Percentiles rank a stretch among this genome's conserved stretches.
phyloP scores from a whole-genome alignment of 768 basidiomycete genomes.

The Sporobolomyces pararoseus region DNA sequence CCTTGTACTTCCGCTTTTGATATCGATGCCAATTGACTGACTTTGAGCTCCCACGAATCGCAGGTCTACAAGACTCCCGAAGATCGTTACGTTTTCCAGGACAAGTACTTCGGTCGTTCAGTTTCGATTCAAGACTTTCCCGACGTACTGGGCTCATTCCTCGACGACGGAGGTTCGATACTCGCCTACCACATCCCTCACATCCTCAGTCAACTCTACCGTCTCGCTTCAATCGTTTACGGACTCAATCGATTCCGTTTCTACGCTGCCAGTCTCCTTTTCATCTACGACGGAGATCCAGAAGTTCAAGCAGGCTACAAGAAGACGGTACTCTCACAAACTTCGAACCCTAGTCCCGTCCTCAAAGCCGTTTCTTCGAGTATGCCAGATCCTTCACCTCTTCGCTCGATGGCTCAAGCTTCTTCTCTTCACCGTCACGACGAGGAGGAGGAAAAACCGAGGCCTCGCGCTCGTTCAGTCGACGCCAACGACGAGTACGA shows the following conservation, averaged over 20 bases:
- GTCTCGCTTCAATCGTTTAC: slow-evolving; percentile 84
- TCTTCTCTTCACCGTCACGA: neutral
- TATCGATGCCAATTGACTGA: neutral
- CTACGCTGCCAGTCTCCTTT: slow-evolving; percentile 91
- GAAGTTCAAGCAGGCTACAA: slow-evolving; percentile 67
- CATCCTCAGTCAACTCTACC: slow-evolving; percentile 84
- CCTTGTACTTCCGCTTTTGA: neutral
- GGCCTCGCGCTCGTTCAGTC: slow-evolving; percentile 28
- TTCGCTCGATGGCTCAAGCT: slow-evolving; percentile 7
- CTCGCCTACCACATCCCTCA: slow-evolving; percentile 88
- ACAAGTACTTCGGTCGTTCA: slow-evolving; percentile 94
- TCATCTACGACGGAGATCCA: slow-evolving; percentile 94
- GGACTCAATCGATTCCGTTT: slow-evolving; percentile 92
- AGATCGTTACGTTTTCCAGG: slow-evolving; percentile 81
- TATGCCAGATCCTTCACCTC: slow-evolving; percentile 19
- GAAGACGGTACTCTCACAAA: slow-evolving; percentile 29
- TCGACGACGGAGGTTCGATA: slow-evolving; percentile 75
- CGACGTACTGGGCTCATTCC: slow-evolving; percentile 72
- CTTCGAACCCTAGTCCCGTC: slow-evolving; percentile 10
- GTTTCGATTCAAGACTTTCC: slow-evolving; percentile 80
- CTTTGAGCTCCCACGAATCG: neutral
- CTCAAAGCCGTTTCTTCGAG: slow-evolving; percentile 26
- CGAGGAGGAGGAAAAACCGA: neutral
- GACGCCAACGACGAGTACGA: slow-evolving; percentile 42
- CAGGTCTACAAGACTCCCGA: slow-evolving; percentile 90